Percentiles rank a stretch among this genome's conserved stretches.
phyloP scores from a whole-genome alignment of 768 basidiomycete genomes.

The Termitomyces sp. region DNA sequence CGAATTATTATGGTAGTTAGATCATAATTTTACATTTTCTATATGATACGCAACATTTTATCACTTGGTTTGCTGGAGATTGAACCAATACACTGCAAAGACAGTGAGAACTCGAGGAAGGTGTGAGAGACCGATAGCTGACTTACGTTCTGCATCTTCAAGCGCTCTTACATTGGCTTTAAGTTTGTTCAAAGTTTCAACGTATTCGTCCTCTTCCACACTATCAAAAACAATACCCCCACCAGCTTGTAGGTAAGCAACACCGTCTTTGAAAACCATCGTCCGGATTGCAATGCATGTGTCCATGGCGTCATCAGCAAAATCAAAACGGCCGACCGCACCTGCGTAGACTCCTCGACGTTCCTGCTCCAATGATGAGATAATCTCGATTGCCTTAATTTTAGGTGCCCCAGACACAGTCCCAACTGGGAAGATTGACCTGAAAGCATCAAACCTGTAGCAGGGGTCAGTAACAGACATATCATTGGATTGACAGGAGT shows the following conservation, averaged over 20 bases:
- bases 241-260: slow-evolving; percentile 90
- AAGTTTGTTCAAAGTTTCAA: slow-evolving; percentile 94
- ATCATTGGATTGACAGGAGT: background rate
- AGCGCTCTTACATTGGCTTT: slow-evolving; percentile 82
- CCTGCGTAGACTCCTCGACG: slow-evolving; percentile 94
- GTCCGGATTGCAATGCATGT: slow-evolving; percentile 98
- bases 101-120: slow-evolving; percentile 14
- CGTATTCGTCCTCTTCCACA: slow-evolving; percentile 95
- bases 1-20: slow-evolving; percentile 8
- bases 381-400: slow-evolving; percentile 95
- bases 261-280: slow-evolving; percentile 93
- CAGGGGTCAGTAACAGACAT: slow-evolving; percentile 3
- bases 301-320: slow-evolving; percentile 92
- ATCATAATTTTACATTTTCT: slow-evolving; percentile 2
- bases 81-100: slow-evolving; percentile 61
- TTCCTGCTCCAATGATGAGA: slow-evolving; percentile 83
- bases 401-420: slow-evolving; percentile 99
- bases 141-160: slow-evolving; percentile 77
- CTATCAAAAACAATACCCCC: slow-evolving; percentile 98
- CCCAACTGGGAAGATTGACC: slow-evolving; percentile 98
- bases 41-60: slow-evolving; percentile 11
- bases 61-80: slow-evolving; percentile 47
- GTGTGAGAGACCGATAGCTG: background rate
- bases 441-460: slow-evolving; percentile 91
- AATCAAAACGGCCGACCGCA: slow-evolving; percentile 97